Evolutionary conservation across 352 stramenopile genomes (phyloP), one percentile per base, ranked within the genome.

Genomic region (Phytopythium vexans): DNA sequence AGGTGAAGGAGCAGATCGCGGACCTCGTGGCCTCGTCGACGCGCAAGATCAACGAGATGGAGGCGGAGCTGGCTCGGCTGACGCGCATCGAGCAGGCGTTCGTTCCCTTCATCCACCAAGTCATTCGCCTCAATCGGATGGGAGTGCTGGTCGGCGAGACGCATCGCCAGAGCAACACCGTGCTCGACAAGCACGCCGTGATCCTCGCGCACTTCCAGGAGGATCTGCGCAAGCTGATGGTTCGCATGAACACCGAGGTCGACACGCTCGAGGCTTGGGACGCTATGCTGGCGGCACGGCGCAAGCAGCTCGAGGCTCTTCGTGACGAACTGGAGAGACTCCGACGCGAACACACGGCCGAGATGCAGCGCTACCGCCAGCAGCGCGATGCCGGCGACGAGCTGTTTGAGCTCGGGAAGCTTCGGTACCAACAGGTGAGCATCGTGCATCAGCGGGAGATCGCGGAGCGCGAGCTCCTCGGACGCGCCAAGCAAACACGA

Each of bases 41-140:
- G 11, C 44, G 66, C 42, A 68, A 68, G 2, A 92, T 89, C 16
- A 60, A 74, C 5, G 72, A 82, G 14, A 85, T 94, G 77, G 76
- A 68, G 8, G 58, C 66, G 1, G 83, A 94, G 51, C 82, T 94
- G 14, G 55, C 68, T 5, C 74, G 83, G 0, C 60, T 94, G 12
- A 72, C 62, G 0, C 52, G 64, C 2, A 80, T 94, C 14, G 78
- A 92, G 56, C 80, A 77, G 50, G 77, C 78, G 3, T 88, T 92
- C 38, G 77, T 92, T 27, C 77, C 83, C 3, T 94, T 92, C 57
- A 90, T 58, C 0, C 83, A 92, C 46, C 77, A 90, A 21, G 68
- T 92, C 31, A 66, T 94, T 31, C 66, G 68, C 10, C 56, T 75
- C 11, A 47, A 77, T 35, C 65, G 74, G 8, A 60, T 91, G 8